Conservation (phyloP, 139 green algal species). For the Yamagishiella unicocca region DNA sequence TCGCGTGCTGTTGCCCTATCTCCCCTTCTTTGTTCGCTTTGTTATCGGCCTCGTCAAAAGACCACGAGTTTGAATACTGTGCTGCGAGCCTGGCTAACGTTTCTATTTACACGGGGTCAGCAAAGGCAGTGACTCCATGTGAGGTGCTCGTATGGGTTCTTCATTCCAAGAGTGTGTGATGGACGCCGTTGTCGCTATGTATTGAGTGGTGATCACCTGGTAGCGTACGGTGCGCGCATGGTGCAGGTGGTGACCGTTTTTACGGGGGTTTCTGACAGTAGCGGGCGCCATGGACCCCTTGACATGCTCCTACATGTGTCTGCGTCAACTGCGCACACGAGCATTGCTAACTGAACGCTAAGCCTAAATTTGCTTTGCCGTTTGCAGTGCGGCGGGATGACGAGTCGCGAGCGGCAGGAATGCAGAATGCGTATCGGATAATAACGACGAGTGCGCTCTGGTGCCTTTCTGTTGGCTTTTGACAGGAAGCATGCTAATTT, state of each 20-base stretch:
- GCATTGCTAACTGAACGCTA: not conserved
- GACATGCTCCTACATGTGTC: not conserved
- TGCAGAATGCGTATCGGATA: not conserved
- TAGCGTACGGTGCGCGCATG: constrained; percentile 26
- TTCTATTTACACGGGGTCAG: too few species aligned
- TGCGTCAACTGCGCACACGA: constrained; percentile 14
- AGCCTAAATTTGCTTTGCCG: not conserved
- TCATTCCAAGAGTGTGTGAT: constrained; percentile 25
- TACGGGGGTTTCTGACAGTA: not conserved
- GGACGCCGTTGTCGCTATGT: not conserved
- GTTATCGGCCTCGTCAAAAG: not conserved
- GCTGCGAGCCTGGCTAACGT: not conserved
- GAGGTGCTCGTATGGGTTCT: not conserved
- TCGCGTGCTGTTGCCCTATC: not conserved
- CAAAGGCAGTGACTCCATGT: too few species aligned
- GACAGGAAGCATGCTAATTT: not conserved
- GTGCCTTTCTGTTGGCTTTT: not conserved
- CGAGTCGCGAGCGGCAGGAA: constrained; percentile 15
- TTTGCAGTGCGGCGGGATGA: constrained; percentile 23
- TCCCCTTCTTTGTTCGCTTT: constrained; percentile 6
- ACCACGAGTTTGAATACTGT: not conserved
- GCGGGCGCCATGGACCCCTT: constrained; percentile 1
- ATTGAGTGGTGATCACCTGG: constrained; percentile 22
- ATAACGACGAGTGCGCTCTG: not conserved
- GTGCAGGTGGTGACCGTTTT: constrained; percentile 31